Evolutionary conservation across 179 eudicot species (phyloP).

Genomic region (Nepenthes alata): DNA sequence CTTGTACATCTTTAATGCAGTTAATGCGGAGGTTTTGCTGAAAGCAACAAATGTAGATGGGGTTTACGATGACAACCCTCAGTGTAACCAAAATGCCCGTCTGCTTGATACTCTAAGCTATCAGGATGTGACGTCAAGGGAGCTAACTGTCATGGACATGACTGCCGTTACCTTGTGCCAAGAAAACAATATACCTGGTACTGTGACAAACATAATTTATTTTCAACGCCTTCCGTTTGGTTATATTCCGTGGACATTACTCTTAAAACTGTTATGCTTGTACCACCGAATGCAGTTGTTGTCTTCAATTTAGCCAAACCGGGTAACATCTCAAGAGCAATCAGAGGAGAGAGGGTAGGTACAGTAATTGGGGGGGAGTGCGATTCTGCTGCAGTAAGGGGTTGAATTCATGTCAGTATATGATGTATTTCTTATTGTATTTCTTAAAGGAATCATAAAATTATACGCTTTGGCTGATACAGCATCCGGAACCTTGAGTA

Average conservation of each 20-base stretch:
- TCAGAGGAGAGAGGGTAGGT: constrained; percentile 81
- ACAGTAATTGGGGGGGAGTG: constrained; percentile 67
- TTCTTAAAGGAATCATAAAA: no score
- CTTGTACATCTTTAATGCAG: constrained; percentile 22
- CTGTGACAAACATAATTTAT: neutral
- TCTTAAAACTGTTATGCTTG: neutral
- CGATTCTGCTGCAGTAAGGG: constrained; percentile 19
- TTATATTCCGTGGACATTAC: no score
- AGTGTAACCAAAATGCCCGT: constrained; percentile 60
- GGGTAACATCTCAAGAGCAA: constrained; percentile 82
- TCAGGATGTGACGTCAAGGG: constrained; percentile 79
- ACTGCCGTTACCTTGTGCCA: constrained; percentile 97
- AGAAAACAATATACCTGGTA: constrained; percentile 95
- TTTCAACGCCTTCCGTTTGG: neutral
- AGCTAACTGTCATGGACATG: constrained; percentile 94
- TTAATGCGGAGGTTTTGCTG: constrained; percentile 92
- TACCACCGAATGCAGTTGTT: constrained; percentile 37
- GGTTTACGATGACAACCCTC: constrained; percentile 71
- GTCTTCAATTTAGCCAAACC: constrained; percentile 80
- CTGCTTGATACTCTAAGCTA: constrained; percentile 69
- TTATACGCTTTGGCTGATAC: no score
- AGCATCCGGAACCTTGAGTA: no score
- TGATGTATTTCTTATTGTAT: no score
- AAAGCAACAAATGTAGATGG: constrained; percentile 96
- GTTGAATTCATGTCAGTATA: neutral